Base-by-base conservation (phyloP, 2,329 filamentous ascomycete species). In the Zasmidium cellare region DNA sequence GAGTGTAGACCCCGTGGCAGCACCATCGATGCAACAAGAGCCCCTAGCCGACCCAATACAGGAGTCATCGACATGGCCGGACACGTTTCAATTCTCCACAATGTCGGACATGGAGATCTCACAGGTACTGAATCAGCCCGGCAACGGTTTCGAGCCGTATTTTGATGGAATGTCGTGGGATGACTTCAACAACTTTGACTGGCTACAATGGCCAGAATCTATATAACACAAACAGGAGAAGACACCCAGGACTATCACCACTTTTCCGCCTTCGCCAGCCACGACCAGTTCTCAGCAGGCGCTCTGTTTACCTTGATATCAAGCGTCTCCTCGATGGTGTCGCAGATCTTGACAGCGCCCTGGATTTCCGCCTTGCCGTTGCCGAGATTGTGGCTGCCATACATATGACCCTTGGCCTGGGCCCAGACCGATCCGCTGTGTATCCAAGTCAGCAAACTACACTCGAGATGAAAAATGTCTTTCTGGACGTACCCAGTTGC, bases 371-470 rank as follows among this genome's bases (percentile, higher is more conserved):
- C 57, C 49, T 61, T 61, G 20, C 51, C 48, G 28, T 63, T 63
- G 9, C 60, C 62, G 25, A 63, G 46, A 41, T 63, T 65, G 18
- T 57, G 62, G 44, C 56, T 56, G 12, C 62, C 60, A 38, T 60
- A 65, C 60, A 65, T 63, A 52, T 65, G 62, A 9, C 60, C 59
- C 35, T 65, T 65, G 2, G 62, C 62, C 49, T 65, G 60, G 9
- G 53, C 31, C 52, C 57, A 60, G 1, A 52, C 48, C 12, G 58
- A 61, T 12, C 62, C 60, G 31, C 60, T 62, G 25, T 20, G 14
- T 3, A 38, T 23, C 14, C n/a, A 16, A 23, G 51, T 58, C 22
- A 58, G 44, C 47, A 20, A 31, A 14, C 23, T 14, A 16, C 3
- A 31, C 45, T 18, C 24, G 22, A 18, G 18, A 41, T 3, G 9